Conservation (phyloP, 2,329 filamentous ascomycete species). For the Talaromyces sp. region DNA sequence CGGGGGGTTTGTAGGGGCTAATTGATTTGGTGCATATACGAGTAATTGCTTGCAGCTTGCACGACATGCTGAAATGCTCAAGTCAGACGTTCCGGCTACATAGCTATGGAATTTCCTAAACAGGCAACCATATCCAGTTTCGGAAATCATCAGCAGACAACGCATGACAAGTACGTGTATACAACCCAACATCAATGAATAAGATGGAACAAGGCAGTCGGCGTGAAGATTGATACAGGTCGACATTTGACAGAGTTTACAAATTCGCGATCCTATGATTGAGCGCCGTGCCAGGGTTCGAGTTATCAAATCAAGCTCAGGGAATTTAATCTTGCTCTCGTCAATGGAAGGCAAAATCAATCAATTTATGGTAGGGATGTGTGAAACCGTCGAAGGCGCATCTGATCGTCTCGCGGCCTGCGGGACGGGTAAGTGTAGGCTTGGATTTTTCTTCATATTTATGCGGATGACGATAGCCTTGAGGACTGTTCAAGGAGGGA, state of each 20-base stretch:
- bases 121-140: not conserved
- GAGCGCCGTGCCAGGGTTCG: no score
- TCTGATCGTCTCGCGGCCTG: constrained; percentile 20
- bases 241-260: no score
- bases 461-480: constrained; percentile 9
- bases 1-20: not conserved
- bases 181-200: not conserved
- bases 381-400: not conserved
- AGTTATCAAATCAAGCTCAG: no score
- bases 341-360: not conserved
- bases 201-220: not conserved
- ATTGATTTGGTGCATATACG: not conserved
- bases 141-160: not conserved
- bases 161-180: not conserved
- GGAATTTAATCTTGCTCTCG: not conserved
- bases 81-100: not conserved
- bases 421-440: constrained; percentile 18
- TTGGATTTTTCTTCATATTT: constrained; percentile 16
- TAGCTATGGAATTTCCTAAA: not conserved
- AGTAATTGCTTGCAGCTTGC: not conserved
- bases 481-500: constrained; percentile 11
- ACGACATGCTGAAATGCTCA: not conserved
- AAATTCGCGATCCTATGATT: no score
- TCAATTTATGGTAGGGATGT: constrained; percentile 1
- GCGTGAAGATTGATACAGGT: no score